These are phyloP conservation scores for Gastrolobium villosum DNA, from an alignment of 306 rosid species.

Conservation along the genomic window DNA sequence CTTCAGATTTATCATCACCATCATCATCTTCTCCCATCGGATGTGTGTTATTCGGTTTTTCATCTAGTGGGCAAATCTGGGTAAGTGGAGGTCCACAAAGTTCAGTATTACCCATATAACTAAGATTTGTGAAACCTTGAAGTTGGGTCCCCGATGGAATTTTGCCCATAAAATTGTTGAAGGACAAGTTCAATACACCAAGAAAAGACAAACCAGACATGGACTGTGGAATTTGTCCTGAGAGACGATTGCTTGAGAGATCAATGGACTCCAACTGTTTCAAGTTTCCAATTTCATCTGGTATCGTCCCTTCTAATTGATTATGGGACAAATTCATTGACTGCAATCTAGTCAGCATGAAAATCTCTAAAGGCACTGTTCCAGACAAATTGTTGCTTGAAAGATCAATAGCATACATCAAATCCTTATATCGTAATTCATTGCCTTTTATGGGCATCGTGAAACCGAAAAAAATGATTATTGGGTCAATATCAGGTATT, in stretches of 20 bases:
- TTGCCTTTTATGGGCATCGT: not conserved
- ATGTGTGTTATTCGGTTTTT: not conserved
- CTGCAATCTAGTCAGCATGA: not conserved
- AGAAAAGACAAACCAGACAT: conserved; percentile 35
- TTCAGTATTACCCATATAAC: not conserved
- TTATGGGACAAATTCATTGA: conserved; percentile 51
- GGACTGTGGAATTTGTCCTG: conserved; percentile 45
- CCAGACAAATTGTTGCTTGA: conserved; percentile 21
- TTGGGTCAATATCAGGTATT: not conserved
- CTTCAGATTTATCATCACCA: not conserved
- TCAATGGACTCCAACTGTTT: conserved; percentile 44
- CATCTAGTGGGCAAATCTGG: not conserved
- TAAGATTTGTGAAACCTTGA: conserved; percentile 7
- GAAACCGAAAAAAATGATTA: accelerated
- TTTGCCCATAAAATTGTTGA: conserved; percentile 48
- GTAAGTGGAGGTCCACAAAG: conserved; percentile 49
- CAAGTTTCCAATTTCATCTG: conserved; percentile 38
- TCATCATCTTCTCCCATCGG: not conserved
- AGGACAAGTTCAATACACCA: conserved; percentile 44
- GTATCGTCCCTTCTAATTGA: conserved; percentile 43
- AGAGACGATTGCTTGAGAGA: conserved; percentile 41
- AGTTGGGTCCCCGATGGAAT: conserved; percentile 46
- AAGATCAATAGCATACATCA: conserved; percentile 17
- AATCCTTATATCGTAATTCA: accelerated
- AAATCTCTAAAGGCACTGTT: conserved; percentile 21